Conservation (phyloP, 2,329 filamentous ascomycete genomes). For the Ceratocystis albifundus region DNA sequence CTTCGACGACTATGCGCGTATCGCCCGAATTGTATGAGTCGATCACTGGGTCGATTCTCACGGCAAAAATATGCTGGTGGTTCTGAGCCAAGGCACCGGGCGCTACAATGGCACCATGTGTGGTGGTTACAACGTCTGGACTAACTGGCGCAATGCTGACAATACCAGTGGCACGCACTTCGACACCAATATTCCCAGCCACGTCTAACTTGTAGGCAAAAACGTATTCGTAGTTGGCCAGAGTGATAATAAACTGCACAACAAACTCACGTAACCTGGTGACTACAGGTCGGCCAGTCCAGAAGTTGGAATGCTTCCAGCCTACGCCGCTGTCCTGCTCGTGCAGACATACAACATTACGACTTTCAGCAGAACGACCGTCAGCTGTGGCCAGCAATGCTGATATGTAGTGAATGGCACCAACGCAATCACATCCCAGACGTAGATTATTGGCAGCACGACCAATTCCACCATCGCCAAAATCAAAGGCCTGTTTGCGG, state of each 20-base stretch:
- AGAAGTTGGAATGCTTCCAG: constrained; percentile 61
- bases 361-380: constrained; percentile 41
- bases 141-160: constrained; percentile 50
- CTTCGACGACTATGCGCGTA: constrained; percentile 40
- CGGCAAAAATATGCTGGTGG: constrained; percentile 58
- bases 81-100: constrained; percentile 55
- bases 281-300: constrained; percentile 51
- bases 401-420: constrained; percentile 54
- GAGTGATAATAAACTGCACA: constrained; percentile 56
- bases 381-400: constrained; percentile 41
- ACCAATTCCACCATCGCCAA: constrained; percentile 58
- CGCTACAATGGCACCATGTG: constrained; percentile 51
- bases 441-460: constrained; percentile 56
- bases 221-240: constrained; percentile 58
- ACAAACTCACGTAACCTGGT: constrained; percentile 51
- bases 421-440: constrained; percentile 59
- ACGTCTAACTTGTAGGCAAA: constrained; percentile 47
- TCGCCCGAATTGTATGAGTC: constrained; percentile 37
- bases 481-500: constrained; percentile 60
- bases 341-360: constrained; percentile 55
- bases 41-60: constrained; percentile 54
- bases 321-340: constrained; percentile 60
- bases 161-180: constrained; percentile 55
- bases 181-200: constrained; percentile 48
- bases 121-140: constrained; percentile 37